These are phyloP conservation scores for Exidia glandulosa DNA, from an alignment of 768 basidiomycete genomes.

Conservation along the genomic window DNA sequence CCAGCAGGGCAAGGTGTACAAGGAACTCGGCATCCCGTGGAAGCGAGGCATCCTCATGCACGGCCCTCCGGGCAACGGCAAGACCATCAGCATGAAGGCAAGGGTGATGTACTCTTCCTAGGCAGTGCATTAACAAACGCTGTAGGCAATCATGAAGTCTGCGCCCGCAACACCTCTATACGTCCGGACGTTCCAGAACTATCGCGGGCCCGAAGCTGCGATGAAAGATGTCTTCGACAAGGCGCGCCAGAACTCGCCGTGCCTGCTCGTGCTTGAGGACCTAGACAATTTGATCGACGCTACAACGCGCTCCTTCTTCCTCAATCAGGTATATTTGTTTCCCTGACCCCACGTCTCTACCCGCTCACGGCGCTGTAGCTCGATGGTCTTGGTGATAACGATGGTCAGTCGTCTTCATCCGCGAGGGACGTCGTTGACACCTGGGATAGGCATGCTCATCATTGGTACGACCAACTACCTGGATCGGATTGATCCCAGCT, in stretches of 20 bases:
- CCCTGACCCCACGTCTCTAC: background rate
- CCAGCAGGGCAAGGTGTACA: conserved; percentile 60
- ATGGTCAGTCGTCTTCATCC: too few relatives aligned
- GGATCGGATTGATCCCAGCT: conserved; percentile 63
- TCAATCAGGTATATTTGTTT: conserved; percentile 52
- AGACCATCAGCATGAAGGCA: conserved; percentile 66
- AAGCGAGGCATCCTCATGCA: conserved; percentile 81
- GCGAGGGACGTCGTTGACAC: conserved; percentile 72
- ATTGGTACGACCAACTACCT: conserved; percentile 80
- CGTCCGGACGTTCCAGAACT: conserved; percentile 67
- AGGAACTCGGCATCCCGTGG: conserved; percentile 69
- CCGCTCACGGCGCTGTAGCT: conserved; percentile 3
- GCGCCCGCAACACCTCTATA: conserved; percentile 65
- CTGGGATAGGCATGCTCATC: conserved; percentile 69
- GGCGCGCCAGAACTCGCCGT: conserved; percentile 60
- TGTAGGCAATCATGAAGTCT: conserved; percentile 56
- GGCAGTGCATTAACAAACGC: background rate
- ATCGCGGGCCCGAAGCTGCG: conserved; percentile 48
- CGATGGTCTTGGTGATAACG: background rate
- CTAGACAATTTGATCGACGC: conserved; percentile 75
- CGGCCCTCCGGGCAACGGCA: conserved; percentile 81
- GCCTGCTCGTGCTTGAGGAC: conserved; percentile 51
- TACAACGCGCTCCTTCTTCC: conserved; percentile 72
- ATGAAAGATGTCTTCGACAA: conserved; percentile 62
- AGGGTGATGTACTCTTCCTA: background rate